Percentiles rank a stretch among this genome's conserved stretches.
Conservation (phyloP, 345 rosid species). For the Luvunga scandens region DNA sequence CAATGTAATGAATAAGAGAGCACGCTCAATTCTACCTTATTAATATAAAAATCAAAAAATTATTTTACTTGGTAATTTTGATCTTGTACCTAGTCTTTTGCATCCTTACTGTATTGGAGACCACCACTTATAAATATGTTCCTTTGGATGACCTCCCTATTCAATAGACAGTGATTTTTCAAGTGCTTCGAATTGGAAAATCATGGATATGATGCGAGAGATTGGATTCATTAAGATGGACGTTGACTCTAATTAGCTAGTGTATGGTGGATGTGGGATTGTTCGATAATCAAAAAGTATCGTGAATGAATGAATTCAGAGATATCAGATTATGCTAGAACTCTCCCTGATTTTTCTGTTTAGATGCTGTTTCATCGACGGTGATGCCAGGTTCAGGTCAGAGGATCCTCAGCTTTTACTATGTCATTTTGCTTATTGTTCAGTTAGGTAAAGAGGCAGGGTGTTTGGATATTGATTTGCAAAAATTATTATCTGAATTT, state of each 20-base stretch:
- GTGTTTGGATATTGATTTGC: no score
- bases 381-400: no score
- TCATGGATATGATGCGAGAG: no score
- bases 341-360: neutral
- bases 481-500: no score
- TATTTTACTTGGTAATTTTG: neutral
- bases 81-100: neutral
- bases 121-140: neutral
- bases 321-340: neutral
- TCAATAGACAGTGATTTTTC: neutral
- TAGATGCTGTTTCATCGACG: neutral
- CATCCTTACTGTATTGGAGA: neutral
- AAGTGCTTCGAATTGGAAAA: neutral
- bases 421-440: no score
- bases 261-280: neutral
- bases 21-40: neutral
- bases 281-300: neutral
- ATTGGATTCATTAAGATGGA: neutral
- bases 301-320: neutral
- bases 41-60: neutral
- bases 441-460: no score
- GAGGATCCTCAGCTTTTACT: no score
- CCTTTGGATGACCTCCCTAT: neutral
- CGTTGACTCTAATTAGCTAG: no score
- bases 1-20: constrained; percentile 22